Evolutionary conservation across 2,329 filamentous ascomycete species (phyloP).

Genomic region (Sporothrix sp.): DNA sequence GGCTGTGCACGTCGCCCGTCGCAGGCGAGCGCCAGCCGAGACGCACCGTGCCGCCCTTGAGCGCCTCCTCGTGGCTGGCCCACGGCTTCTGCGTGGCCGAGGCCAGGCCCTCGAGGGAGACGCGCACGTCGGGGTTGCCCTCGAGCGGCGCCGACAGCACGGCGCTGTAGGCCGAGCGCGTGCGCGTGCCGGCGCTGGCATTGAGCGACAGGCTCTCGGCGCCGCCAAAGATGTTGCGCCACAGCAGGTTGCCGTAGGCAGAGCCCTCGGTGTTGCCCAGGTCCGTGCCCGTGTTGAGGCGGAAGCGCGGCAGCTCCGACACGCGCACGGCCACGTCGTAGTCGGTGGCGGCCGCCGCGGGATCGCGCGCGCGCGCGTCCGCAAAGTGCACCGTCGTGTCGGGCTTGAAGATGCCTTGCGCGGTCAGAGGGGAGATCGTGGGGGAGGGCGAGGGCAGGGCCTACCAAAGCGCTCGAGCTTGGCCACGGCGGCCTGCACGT

Average conservation of each 20-base stretch:
- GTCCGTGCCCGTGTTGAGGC: constrained; percentile 90
- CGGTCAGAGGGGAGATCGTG: constrained; percentile 30
- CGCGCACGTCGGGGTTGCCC: constrained; percentile 70
- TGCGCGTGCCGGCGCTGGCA: constrained; percentile 80
- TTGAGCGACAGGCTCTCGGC: constrained; percentile 84
- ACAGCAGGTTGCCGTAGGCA: constrained; percentile 76
- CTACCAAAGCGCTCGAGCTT: constrained; percentile 73
- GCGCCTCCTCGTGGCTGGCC: constrained; percentile 86
- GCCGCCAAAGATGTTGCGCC: constrained; percentile 89
- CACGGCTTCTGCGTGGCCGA: constrained; percentile 83
- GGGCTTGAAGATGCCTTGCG: constrained; percentile 83
- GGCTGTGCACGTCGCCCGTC: constrained; percentile 57
- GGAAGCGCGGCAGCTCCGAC: constrained; percentile 69
- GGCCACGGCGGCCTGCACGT: constrained; percentile 58
- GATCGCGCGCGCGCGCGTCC: constrained; percentile 57
- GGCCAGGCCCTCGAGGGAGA: constrained; percentile 70
- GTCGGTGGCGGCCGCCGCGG: constrained; percentile 63
- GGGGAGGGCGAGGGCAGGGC: background rate
- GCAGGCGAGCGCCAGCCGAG: constrained; percentile 60
- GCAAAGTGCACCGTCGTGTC: constrained; percentile 77
- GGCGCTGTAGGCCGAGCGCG: constrained; percentile 82
- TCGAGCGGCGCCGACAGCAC: constrained; percentile 73
- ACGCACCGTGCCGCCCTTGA: constrained; percentile 68
- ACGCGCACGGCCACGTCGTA: constrained; percentile 72
- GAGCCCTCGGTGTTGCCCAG: constrained; percentile 90